A percentile compares a stretch with the other conserved stretches of the same genome.
Evolutionary conservation across 306 rosid species (phyloP).

Genomic region (Betula pendula): DNA sequence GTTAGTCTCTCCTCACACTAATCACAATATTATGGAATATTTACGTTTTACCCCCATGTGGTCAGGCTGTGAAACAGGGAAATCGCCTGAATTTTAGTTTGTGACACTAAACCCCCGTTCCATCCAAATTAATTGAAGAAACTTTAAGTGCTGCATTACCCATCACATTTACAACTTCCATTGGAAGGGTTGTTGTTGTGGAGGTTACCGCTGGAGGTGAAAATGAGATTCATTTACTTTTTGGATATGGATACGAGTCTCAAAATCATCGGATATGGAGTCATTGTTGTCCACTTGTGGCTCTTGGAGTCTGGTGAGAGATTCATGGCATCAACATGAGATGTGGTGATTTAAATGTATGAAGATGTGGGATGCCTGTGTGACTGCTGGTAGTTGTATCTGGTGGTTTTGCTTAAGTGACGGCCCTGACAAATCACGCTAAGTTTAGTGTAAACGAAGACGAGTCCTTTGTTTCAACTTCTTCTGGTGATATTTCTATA

Average conservation of each 20-base stretch:
- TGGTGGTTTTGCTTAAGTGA: neutral
- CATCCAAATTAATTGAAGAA: neutral
- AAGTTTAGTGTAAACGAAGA: neutral
- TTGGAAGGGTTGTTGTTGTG: too few relatives aligned
- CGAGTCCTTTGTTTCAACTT: neutral
- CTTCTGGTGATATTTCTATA: neutral
- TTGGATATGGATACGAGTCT: neutral
- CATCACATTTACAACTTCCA: neutral
- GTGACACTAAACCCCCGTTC: neutral
- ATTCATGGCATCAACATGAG: neutral
- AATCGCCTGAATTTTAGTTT: neutral
- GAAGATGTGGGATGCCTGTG: neutral
- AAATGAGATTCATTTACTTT: neutral
- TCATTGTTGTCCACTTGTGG: neutral
- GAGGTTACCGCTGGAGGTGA: neutral
- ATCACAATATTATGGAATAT: neutral
- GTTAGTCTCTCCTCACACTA: constrained; percentile 47
- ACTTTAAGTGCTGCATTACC: neutral
- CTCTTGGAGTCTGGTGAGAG: neutral
- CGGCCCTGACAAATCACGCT: neutral
- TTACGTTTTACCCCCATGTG: neutral
- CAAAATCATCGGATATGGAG: neutral
- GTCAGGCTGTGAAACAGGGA: neutral
- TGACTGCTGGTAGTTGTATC: neutral
- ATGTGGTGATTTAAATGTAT: neutral